These are phyloP conservation scores for Ensete ventricosum DNA, from an alignment of 176 grass and related monocot species.

Conservation along the genomic window DNA sequence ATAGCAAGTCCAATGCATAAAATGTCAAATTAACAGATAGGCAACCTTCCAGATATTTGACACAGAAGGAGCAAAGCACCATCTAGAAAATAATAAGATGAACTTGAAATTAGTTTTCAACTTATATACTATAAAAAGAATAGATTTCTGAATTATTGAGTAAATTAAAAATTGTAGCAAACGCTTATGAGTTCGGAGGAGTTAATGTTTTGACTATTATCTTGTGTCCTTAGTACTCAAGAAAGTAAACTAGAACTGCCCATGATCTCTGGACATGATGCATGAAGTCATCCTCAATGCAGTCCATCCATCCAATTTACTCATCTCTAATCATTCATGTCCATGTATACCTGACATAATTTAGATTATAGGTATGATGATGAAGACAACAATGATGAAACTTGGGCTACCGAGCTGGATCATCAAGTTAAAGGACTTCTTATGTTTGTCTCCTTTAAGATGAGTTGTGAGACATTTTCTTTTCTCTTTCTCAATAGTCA, in stretches of 20 bases:
- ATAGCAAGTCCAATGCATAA: background rate
- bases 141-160: no score
- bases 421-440: background rate
- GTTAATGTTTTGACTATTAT: background rate
- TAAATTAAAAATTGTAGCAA: no score
- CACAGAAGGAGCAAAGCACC: background rate
- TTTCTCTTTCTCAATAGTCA: background rate
- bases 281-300: background rate
- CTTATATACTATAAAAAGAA: no score
- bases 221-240: background rate
- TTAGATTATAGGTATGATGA: background rate
- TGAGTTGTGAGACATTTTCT: background rate
- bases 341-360: background rate
- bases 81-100: background rate
- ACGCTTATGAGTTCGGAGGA: background rate
- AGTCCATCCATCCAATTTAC: background rate
- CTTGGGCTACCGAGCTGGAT: background rate
- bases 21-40: background rate
- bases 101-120: background rate
- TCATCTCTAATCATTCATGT: background rate
- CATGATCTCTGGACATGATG: background rate
- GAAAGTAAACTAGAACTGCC: background rate
- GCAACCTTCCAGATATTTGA: background rate
- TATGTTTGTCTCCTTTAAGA: background rate
- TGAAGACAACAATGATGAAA: background rate